A percentile compares a stretch with the other conserved stretches of the same genome.
These are phyloP conservation scores for Colletotrichum musicola DNA, from an alignment of 2,329 filamentous ascomycete genomes.

Conservation along the genomic window DNA sequence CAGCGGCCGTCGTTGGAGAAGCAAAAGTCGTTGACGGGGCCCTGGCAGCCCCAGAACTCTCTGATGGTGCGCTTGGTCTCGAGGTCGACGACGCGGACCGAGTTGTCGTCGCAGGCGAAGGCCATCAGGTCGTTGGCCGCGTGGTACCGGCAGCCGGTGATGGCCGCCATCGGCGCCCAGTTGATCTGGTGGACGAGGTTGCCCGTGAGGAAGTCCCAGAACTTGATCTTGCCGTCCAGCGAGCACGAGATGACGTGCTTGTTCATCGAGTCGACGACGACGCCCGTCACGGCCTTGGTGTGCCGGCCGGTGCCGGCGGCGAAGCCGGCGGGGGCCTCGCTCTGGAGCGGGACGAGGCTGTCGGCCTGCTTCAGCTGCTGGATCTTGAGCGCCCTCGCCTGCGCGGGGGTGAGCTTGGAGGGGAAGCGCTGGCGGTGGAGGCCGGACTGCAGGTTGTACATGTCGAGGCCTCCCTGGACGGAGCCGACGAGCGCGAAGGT, in stretches of 20 bases:
- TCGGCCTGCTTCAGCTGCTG: constrained; percentile 71
- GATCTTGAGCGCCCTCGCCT: constrained; percentile 81
- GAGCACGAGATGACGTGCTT: constrained; percentile 87
- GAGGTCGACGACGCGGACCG: constrained; percentile 89
- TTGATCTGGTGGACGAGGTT: constrained; percentile 83
- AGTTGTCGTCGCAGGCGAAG: constrained; percentile 88
- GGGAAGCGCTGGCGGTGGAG: constrained; percentile 90
- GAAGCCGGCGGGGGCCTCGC: constrained; percentile 58
- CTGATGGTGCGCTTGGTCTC: constrained; percentile 91
- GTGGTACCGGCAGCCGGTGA: constrained; percentile 85
- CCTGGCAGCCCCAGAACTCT: constrained; percentile 88
- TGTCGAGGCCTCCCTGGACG: constrained; percentile 84
- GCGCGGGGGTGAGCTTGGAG: constrained; percentile 79
- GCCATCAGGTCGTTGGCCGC: constrained; percentile 86
- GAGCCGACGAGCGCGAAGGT: constrained; percentile 95
- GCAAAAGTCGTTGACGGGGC: constrained; percentile 81
- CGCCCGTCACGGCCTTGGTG: constrained; percentile 83
- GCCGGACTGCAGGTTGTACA: constrained; percentile 97
- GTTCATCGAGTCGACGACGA: constrained; percentile 91
- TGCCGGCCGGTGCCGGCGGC: constrained; percentile 77
- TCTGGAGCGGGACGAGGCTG: constrained; percentile 67
- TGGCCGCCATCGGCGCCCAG: constrained; percentile 82
- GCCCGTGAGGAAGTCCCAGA: constrained; percentile 95
- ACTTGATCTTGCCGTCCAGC: constrained; percentile 93
- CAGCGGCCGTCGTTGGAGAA: constrained; percentile 96